Conservation (phyloP, 1,139 yeast genomes). For the Petasospora rhodanensis region DNA sequence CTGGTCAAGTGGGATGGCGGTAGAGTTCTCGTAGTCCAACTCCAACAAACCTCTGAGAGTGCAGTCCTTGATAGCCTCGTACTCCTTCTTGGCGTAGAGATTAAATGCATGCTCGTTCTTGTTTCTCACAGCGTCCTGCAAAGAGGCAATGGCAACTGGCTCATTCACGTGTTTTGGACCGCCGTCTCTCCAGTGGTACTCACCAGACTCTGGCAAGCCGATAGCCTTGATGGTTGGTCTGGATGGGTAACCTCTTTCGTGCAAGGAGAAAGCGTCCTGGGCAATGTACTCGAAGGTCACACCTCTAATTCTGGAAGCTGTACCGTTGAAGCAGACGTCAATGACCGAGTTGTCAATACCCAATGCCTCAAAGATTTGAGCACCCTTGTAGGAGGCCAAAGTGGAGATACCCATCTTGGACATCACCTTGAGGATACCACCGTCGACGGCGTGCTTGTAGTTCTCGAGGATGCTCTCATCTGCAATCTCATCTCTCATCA, state of each 20-base stretch:
- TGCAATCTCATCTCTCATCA: slow-evolving; percentile 52
- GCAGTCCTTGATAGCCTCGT: slow-evolving; percentile 88
- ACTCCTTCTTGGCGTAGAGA: slow-evolving; percentile 82
- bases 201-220: slow-evolving; percentile 87
- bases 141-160: slow-evolving; percentile 89
- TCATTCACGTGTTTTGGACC: slow-evolving; percentile 94
- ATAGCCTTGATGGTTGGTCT: slow-evolving; percentile 67
- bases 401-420: slow-evolving; percentile 99
- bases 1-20: slow-evolving; percentile 88
- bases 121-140: slow-evolving; percentile 96
- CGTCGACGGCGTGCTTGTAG: slow-evolving; percentile 78
- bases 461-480: slow-evolving; percentile 63
- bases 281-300: slow-evolving; percentile 93
- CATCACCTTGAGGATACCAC: slow-evolving; percentile 95
- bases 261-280: slow-evolving; percentile 91
- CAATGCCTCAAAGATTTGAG: slow-evolving; percentile 94
- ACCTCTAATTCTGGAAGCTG: slow-evolving; percentile 96
- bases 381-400: slow-evolving; percentile 95
- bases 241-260: slow-evolving; percentile 85
- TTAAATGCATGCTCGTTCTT: slow-evolving; percentile 92
- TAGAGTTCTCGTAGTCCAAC: slow-evolving; percentile 69
- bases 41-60: slow-evolving; percentile 92
- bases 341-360: slow-evolving; percentile 95
- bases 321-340: slow-evolving; percentile 94
- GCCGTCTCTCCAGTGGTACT: slow-evolving; percentile 98